phyloP scores from a whole-genome alignment of 2,329 filamentous ascomycete genomes.

The Fusarium torulosum region DNA sequence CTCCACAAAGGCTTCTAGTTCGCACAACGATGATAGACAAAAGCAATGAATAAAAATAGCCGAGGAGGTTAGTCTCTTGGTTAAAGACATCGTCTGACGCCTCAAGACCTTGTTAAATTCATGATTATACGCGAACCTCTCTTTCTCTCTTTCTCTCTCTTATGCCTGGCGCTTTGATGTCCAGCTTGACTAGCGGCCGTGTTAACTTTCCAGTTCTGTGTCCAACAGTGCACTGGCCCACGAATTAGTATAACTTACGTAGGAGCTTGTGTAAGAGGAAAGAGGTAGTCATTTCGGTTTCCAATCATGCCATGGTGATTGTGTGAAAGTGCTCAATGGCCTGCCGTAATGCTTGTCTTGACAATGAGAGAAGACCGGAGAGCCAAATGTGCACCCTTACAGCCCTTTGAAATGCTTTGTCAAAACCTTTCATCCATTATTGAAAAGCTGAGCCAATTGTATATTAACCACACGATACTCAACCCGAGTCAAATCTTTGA shows the following conservation, averaged over 20 bases:
- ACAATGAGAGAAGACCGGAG: not conserved
- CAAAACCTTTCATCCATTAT: not conserved
- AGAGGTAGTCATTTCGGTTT: not conserved
- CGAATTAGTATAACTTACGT: constrained; percentile 21
- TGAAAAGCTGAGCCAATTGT: constrained; percentile 9
- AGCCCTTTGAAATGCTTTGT: not conserved
- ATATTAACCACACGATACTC: constrained; percentile 3
- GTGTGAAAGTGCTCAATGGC: not conserved
- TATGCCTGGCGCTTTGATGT: constrained; percentile 24
- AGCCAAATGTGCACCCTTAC: not conserved
- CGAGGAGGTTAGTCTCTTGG: constrained; percentile 1
- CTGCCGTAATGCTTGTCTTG: not conserved
- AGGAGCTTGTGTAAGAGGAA: constrained; percentile 22
- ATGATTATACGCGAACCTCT: constrained; percentile 30
- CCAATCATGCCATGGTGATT: constrained; percentile 2
- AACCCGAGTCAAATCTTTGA: constrained; percentile 10
- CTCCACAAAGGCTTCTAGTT: not conserved
- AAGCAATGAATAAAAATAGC: not conserved
- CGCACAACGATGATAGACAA: constrained; percentile 2
- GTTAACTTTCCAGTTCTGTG: not conserved
- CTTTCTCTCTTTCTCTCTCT: too few relatives aligned
- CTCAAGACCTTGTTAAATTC: constrained; percentile 24
- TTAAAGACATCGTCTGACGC: constrained; percentile 1
- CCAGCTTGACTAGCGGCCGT: constrained; percentile 27
- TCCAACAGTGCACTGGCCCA: constrained; percentile 7